Evolutionary conservation across 202 grass and related monocot species (phyloP), one percentile per base, ranked within the genome.

Genomic region (Digitaria exilis): DNA sequence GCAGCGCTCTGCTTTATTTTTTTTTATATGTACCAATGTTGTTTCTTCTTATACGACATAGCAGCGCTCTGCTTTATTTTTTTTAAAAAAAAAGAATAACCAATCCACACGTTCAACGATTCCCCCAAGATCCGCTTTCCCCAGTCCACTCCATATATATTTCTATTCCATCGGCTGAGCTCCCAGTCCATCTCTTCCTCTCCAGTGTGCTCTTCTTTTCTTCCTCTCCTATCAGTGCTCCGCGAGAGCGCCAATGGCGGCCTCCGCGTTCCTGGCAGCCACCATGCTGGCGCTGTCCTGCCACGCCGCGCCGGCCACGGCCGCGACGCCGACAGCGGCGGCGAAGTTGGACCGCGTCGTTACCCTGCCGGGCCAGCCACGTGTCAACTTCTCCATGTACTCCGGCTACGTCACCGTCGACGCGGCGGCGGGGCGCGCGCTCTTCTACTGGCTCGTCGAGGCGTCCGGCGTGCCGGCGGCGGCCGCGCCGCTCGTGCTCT

Each of bases 381-480:
- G 42, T 56, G 90, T 91, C 66, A 88, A 87, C 80, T 96, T 96
- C 84, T 84, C 88, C 67, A 89, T 89, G 67, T 93, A 93, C 79
- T 90, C 93, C 14, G 93, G 93, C 5, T 91, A 96, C 80, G 83
- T 93, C 72, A 93, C 93, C 17, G 90, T 96, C 4, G 72, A 96
- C 80, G 76, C 77, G 21, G 39, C 11, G 18, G 93, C 93, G 26
- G 88, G 90, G 5, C 83, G 88, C 7, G 88, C 90, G 7, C 90
- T 96, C 58, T 96, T 96, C 84, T 96, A 96, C 86, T 96, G 88
- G 93, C 78, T 96, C 77, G 37, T 88, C 71, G 93, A 96, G 83
- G 84, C 86, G 17, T 42, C 73, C 48, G 35, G 6, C 57, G 55
- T 30, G 5, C 51, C 74, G 7, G 43, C 86, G 9, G 67, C 50